Conservation (phyloP, 1,284 basidiomycete genomes). For the Irpex rosettiformis region DNA sequence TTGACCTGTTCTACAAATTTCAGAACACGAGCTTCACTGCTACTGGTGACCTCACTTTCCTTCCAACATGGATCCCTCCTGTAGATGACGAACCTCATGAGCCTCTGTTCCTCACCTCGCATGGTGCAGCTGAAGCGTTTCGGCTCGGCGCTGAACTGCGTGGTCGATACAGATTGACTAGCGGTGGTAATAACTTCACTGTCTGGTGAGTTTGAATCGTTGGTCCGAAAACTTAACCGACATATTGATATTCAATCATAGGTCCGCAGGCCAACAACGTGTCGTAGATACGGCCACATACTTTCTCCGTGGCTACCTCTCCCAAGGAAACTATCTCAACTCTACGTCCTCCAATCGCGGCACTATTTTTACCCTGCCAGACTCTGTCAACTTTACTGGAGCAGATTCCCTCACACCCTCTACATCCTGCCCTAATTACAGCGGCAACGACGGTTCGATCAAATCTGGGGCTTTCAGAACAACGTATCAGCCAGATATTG, state of each 20-base stretch:
- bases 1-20: slow-evolving; percentile 34
- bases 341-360: slow-evolving; percentile 31
- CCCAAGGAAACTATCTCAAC: slow-evolving; percentile 37
- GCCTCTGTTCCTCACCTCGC: slow-evolving; percentile 35
- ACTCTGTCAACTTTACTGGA: slow-evolving; percentile 39
- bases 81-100: slow-evolving; percentile 37
- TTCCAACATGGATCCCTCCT: slow-evolving; percentile 38
- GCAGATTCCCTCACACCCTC: slow-evolving; percentile 41
- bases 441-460: slow-evolving; percentile 24
- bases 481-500: slow-evolving; percentile 30
- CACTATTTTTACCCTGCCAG: slow-evolving; percentile 32
- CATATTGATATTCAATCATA: too few relatives aligned
- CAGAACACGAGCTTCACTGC: slow-evolving; percentile 39
- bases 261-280: slow-evolving; percentile 40
- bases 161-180: slow-evolving; percentile 37
- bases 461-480: slow-evolving; percentile 29
- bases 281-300: slow-evolving; percentile 38
- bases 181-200: slow-evolving; percentile 38
- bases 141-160: slow-evolving; percentile 35
- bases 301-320: slow-evolving; percentile 39
- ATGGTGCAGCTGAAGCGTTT: slow-evolving; percentile 38
- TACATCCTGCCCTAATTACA: slow-evolving; percentile 34
- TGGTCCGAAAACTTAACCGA: neutral
- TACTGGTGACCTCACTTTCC: slow-evolving; percentile 35
- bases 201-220: slow-evolving; percentile 31